Evolutionary conservation across 2,329 filamentous ascomycete genomes (phyloP).

Genomic region (Aspergillus ochraceus): DNA sequence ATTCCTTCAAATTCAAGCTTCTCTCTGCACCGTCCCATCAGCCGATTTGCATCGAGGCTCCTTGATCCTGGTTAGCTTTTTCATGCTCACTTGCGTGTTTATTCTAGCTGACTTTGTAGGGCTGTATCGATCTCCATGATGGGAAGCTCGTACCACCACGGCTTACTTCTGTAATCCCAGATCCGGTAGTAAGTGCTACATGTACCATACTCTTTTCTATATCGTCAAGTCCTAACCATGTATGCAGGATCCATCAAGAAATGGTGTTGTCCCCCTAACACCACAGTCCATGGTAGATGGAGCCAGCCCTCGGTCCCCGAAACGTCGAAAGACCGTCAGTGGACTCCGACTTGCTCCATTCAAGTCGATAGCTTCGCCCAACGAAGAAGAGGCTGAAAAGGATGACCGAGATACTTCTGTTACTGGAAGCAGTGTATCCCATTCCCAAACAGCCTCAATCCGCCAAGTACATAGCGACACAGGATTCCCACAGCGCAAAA

Average conservation of each 20-base stretch:
- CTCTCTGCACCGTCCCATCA: not conserved
- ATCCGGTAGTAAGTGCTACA: not conserved
- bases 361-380: not conserved
- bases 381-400: not conserved
- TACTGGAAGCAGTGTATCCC: not conserved
- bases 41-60: too few species aligned
- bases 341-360: constrained; percentile 27
- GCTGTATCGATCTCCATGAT: constrained; percentile 13
- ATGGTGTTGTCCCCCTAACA: not conserved
- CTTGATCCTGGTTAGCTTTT: not conserved
- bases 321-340: constrained; percentile 33
- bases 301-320: constrained; percentile 4
- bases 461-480: constrained; percentile 28
- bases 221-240: not conserved
- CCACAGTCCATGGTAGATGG: constrained; percentile 7
- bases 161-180: not conserved
- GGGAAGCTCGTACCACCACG: constrained; percentile 7
- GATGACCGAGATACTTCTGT: not conserved
- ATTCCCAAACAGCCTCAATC: constrained; percentile 6
- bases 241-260: not conserved
- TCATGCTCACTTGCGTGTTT: not conserved
- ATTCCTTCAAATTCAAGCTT: not conserved
- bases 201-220: not conserved
- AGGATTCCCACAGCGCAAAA: constrained; percentile 26
- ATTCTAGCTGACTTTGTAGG: constrained; percentile 7